Percentiles rank a stretch among this genome's conserved stretches.
These are phyloP conservation scores for Aspergillus sp. DNA, from an alignment of 2,329 filamentous ascomycete genomes.

Conservation along the genomic window DNA sequence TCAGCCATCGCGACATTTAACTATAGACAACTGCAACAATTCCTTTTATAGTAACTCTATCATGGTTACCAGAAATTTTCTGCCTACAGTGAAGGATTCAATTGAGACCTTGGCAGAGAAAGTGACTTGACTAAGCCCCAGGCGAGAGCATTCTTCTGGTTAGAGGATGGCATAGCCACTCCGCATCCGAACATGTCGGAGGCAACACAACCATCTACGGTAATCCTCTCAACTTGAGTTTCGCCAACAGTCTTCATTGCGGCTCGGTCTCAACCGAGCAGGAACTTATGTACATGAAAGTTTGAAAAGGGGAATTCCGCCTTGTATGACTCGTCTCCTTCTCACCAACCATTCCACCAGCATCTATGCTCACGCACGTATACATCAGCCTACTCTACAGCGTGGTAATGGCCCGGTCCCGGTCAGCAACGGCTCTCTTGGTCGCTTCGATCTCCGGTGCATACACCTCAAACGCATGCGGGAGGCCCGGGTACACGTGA, in stretches of 20 bases:
- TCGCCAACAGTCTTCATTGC: not conserved
- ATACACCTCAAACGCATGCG: constrained; percentile 41
- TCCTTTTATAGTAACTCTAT: not conserved
- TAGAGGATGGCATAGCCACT: constrained; percentile 1
- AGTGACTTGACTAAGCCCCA: not conserved
- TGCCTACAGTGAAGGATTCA: not conserved
- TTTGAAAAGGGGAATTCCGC: not conserved
- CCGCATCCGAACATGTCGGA: not conserved
- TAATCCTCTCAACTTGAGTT: not conserved
- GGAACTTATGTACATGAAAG: not conserved
- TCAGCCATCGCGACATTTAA: not conserved
- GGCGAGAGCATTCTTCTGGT: not conserved
- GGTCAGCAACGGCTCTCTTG: constrained; percentile 9
- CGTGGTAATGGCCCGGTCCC: constrained; percentile 1
- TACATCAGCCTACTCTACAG: not conserved
- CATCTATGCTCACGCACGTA: not conserved
- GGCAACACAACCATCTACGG: not conserved
- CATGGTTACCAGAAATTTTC: not conserved
- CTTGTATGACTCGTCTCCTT: not conserved
- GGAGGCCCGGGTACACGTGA: constrained; percentile 46
- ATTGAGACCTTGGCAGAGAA: not conserved
- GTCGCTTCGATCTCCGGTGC: constrained; percentile 14
- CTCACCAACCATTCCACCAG: not conserved
- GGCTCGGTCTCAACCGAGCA: not conserved
- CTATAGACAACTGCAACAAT: not conserved